phyloP scores from a whole-genome alignment of 2,329 filamentous ascomycete species.

The Emmonsiellopsis sp. region DNA sequence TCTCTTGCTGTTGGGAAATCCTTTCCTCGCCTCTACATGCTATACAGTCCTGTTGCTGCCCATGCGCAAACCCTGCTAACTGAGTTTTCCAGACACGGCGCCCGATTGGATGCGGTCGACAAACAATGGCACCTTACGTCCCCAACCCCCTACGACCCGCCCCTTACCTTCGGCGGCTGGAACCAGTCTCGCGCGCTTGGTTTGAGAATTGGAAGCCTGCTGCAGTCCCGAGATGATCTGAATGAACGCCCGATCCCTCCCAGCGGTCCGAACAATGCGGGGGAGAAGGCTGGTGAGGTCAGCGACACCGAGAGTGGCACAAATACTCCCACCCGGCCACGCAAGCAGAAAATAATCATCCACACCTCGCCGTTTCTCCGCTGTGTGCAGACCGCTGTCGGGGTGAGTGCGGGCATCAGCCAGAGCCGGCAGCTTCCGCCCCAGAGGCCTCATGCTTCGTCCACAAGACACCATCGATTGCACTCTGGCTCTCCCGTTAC shows the following conservation, averaged over 20 bases:
- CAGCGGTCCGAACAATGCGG: not conserved
- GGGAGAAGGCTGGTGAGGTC: slow-evolving; percentile 6
- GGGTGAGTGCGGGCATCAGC: slow-evolving; percentile 73
- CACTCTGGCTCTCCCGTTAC: slow-evolving; percentile 18
- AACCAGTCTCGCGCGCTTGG: slow-evolving; percentile 75
- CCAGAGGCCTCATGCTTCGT: not conserved
- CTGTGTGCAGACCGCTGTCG: slow-evolving; percentile 86
- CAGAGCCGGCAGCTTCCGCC: slow-evolving; percentile 18
- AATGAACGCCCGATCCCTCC: not conserved
- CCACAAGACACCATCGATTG: slow-evolving; percentile 14
- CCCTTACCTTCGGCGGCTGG: slow-evolving; percentile 91
- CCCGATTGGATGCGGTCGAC: slow-evolving; percentile 87
- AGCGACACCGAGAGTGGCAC: slow-evolving; percentile 28
- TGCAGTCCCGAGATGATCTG: slow-evolving; percentile 38
- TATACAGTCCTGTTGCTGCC: not conserved
- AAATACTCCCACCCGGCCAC: slow-evolving; percentile 25
- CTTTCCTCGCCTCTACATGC: not conserved
- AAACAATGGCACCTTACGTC: slow-evolving; percentile 91
- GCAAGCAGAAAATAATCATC: slow-evolving; percentile 68
- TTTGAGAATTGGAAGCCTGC: slow-evolving; percentile 67
- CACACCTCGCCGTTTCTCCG: slow-evolving; percentile 91
- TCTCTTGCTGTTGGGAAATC: not conserved
- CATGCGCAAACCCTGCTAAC: not conserved
- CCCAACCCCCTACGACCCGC: slow-evolving; percentile 88
- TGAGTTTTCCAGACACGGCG: slow-evolving; percentile 60